Evolutionary conservation across 2,329 filamentous ascomycete species (phyloP).

Genomic region (Aspergillaceae sp.): DNA sequence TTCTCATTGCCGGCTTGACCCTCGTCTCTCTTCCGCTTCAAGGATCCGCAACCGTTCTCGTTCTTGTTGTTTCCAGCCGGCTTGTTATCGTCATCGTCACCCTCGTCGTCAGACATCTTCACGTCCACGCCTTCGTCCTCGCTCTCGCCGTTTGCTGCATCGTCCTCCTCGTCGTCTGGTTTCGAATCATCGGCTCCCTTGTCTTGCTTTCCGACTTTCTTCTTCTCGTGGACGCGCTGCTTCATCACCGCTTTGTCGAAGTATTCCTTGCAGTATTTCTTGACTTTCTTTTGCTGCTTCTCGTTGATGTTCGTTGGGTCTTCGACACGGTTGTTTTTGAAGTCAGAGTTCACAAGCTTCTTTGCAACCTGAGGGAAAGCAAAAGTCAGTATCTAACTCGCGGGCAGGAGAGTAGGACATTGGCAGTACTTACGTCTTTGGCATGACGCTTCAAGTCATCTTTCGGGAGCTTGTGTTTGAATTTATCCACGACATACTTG

Average conservation of each 20-base stretch:
- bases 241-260: constrained; percentile 79
- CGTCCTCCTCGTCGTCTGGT: constrained; percentile 5
- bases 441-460: constrained; percentile 61
- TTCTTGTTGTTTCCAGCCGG: constrained; percentile 1
- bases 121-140: constrained; percentile 18
- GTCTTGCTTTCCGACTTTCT: constrained; percentile 45
- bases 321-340: constrained; percentile 76
- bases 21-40: constrained; percentile 58
- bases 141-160: constrained; percentile 15
- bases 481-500: constrained; percentile 78
- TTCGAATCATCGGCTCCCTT: constrained; percentile 14
- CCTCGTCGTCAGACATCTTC: constrained; percentile 37
- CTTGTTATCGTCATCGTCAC: constrained; percentile 15
- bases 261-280: constrained; percentile 73
- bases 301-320: constrained; percentile 69
- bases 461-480: constrained; percentile 74
- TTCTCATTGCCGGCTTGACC: constrained; percentile 17
- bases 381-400: too few relatives aligned
- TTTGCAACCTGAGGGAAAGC: constrained; percentile 53
- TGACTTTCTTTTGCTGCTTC: constrained; percentile 74
- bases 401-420: too few relatives aligned
- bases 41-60: constrained; percentile 1
- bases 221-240: constrained; percentile 59
- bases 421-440: constrained; percentile 46
- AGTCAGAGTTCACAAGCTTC: constrained; percentile 85